Evolutionary conservation across 2,329 filamentous ascomycete species (phyloP).

Genomic region (Calonectria naviculata): DNA sequence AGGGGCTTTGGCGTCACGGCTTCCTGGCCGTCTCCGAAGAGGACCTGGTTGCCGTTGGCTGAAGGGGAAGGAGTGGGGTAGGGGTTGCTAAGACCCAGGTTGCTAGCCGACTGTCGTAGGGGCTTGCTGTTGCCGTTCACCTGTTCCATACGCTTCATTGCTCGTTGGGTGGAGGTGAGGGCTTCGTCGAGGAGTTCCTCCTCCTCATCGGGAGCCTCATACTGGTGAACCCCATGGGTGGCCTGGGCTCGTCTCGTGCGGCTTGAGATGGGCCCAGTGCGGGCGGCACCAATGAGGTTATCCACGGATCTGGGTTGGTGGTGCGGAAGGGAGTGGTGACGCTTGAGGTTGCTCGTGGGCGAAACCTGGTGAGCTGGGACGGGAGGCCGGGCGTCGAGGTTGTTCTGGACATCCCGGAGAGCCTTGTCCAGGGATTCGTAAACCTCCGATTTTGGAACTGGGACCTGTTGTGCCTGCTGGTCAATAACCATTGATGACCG

Average conservation of each 20-base stretch:
- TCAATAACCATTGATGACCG: slow-evolving; percentile 87
- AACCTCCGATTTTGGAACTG: slow-evolving; percentile 64
- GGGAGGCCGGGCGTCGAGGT: slow-evolving; percentile 58
- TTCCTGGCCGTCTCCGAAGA: slow-evolving; percentile 76
- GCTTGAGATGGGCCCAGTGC: slow-evolving; percentile 76
- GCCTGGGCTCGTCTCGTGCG: slow-evolving; percentile 84
- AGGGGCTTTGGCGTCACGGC: slow-evolving; percentile 76
- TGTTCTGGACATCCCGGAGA: slow-evolving; percentile 64
- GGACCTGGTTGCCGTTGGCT: slow-evolving; percentile 81
- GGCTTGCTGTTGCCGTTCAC: slow-evolving; percentile 43
- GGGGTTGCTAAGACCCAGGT: slow-evolving; percentile 68
- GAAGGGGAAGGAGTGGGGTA: slow-evolving; percentile 80
- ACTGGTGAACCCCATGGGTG: slow-evolving; percentile 79
- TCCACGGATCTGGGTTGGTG: slow-evolving; percentile 73
- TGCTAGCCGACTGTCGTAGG: slow-evolving; percentile 73
- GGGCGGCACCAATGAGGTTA: slow-evolving; percentile 67
- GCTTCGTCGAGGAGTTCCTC: slow-evolving; percentile 95
- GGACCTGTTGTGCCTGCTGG: slow-evolving; percentile 59
- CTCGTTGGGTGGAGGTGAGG: slow-evolving; percentile 79
- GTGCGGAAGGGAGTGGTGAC: slow-evolving; percentile 73
- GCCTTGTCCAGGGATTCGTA: slow-evolving; percentile 72
- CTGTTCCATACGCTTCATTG: slow-evolving; percentile 76
- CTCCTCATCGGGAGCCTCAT: slow-evolving; percentile 96
- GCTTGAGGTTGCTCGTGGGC: slow-evolving; percentile 66
- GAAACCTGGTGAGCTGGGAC: slow-evolving; percentile 62